phyloP scores from a whole-genome alignment of 768 basidiomycete genomes.

The Panaeolus cyanescens region DNA sequence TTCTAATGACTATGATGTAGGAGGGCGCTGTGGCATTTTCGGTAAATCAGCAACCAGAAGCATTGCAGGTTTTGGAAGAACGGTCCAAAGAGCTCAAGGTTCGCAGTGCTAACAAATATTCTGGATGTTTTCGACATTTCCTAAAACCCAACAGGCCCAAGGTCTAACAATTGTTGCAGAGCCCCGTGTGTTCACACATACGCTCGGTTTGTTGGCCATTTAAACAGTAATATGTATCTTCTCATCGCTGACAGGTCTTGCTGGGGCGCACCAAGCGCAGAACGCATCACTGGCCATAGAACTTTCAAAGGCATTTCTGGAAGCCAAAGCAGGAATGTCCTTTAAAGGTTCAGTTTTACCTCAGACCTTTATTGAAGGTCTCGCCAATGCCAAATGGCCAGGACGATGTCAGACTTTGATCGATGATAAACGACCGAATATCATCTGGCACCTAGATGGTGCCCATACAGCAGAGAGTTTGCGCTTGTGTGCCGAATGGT shows the following conservation, averaged over 20 bases:
- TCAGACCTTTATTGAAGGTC: conserved; percentile 55
- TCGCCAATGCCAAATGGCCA: conserved; percentile 82
- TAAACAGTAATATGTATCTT: not conserved
- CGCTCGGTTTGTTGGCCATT: conserved; percentile 53
- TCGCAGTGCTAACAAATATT: not conserved
- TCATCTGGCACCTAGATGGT: conserved; percentile 92
- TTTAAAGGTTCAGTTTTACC: conserved; percentile 43
- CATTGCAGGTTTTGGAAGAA: conserved; percentile 64
- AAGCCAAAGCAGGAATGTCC: conserved; percentile 24
- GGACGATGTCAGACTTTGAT: conserved; percentile 87
- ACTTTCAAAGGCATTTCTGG: conserved; percentile 68
- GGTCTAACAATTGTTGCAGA: conserved; percentile 66
- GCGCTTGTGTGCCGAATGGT: conserved; percentile 88
- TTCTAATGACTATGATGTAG: conserved; percentile 32
- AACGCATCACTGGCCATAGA: conserved; percentile 88
- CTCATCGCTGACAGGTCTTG: conserved; percentile 56
- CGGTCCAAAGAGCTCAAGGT: conserved; percentile 72
- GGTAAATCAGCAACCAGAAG: conserved; percentile 74
- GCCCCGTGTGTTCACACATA: conserved; percentile 50
- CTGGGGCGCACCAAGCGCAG: conserved; percentile 82
- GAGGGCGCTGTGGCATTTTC: conserved; percentile 84
- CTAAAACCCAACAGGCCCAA: conserved; percentile 37
- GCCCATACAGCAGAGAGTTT: conserved; percentile 95
- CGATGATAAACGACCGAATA: conserved; percentile 53
- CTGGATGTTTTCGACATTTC: not conserved